A percentile compares a stretch with the other conserved stretches of the same genome.
phyloP scores from a whole-genome alignment of 2,329 filamentous ascomycete genomes.

The Colletotrichum cordylinicola region DNA sequence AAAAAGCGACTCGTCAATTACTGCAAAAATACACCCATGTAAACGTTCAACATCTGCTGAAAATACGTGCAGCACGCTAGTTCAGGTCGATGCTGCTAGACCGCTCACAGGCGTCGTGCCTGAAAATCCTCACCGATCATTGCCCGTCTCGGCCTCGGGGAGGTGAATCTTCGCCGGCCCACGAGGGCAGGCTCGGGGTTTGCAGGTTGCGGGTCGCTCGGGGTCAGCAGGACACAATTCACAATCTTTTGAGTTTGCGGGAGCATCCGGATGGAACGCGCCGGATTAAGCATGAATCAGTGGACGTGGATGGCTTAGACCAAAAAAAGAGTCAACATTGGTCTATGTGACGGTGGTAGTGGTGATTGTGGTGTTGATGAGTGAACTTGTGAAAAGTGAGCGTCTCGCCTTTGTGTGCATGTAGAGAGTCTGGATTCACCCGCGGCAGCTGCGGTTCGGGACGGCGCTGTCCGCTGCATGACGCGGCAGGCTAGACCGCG shows the following conservation, averaged over 20 bases:
- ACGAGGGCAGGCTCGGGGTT: background rate
- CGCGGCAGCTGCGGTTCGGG: background rate
- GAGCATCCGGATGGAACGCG: background rate
- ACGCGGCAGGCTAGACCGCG: background rate
- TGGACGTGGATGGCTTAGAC: background rate
- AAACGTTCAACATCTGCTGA: background rate
- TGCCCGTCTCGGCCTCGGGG: background rate
- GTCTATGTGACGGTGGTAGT: background rate
- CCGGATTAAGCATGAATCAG: background rate
- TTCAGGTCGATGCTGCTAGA: background rate
- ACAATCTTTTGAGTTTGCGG: background rate
- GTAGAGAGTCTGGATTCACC: background rate
- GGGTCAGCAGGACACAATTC: background rate
- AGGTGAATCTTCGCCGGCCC: background rate
- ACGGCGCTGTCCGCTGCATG: background rate
- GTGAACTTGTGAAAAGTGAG: background rate
- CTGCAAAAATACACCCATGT: background rate
- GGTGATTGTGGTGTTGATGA: background rate
- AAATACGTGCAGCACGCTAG: background rate
- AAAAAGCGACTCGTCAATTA: background rate
- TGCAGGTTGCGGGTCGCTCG: background rate
- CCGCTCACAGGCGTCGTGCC: background rate
- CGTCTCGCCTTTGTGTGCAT: background rate
- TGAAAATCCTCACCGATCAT: background rate
- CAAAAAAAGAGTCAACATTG: fast-evolving